Conservation (phyloP, 768 basidiomycete species). For the Russula abietina region DNA sequence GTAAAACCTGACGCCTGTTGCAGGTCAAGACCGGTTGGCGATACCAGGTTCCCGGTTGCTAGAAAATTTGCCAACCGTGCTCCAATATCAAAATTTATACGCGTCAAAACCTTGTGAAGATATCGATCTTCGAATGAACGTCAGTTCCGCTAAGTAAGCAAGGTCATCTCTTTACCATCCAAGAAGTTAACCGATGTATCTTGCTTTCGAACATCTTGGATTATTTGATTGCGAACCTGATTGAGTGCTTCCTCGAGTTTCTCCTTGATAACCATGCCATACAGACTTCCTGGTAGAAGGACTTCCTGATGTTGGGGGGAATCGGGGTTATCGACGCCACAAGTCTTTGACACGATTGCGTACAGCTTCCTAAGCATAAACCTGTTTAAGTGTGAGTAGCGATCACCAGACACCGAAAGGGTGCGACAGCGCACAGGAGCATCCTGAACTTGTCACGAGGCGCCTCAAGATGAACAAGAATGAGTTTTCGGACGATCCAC, state of each 20-base stretch:
- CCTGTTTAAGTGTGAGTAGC: slow-evolving; percentile 36
- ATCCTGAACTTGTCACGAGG: slow-evolving; percentile 92
- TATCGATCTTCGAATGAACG: slow-evolving; percentile 58
- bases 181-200: slow-evolving; percentile 76
- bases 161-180: slow-evolving; percentile 54
- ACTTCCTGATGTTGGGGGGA: slow-evolving; percentile 99
- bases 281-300: slow-evolving; percentile 84
- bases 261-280: slow-evolving; percentile 98
- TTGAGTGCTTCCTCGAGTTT: slow-evolving; percentile 85
- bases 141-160: not conserved
- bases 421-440: slow-evolving; percentile 62
- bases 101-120: slow-evolving; percentile 63
- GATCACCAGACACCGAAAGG: not conserved
- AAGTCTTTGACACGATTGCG: slow-evolving; percentile 81
- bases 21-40: slow-evolving; percentile 90
- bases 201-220: slow-evolving; percentile 68
- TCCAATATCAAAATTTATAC: slow-evolving; percentile 89
- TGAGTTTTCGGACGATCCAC: slow-evolving; percentile 76
- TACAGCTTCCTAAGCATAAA: slow-evolving; percentile 98
- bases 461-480: slow-evolving; percentile 83
- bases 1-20: slow-evolving; percentile 99
- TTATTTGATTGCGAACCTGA: slow-evolving; percentile 62
- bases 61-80: slow-evolving; percentile 88
- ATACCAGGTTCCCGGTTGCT: slow-evolving; percentile 93
- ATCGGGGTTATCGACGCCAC: slow-evolving; percentile 94